A percentile compares a stretch with the other conserved stretches of the same genome.
phyloP scores from a whole-genome alignment of 495 filamentous ascomycete genomes.

The Penicillium samsonianum region DNA sequence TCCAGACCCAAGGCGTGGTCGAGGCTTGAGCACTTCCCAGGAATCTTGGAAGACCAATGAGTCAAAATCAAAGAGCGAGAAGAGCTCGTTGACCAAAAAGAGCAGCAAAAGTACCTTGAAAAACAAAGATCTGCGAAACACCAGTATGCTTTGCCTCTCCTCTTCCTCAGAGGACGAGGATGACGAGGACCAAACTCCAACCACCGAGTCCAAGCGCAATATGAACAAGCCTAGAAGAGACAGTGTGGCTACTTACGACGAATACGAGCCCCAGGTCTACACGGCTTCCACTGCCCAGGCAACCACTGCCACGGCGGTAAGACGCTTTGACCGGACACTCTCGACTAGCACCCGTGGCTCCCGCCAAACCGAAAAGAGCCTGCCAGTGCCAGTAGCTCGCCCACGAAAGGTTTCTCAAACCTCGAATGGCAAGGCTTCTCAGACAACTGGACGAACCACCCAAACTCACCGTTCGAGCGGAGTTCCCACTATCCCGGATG shows the following conservation, averaged over 20 bases:
- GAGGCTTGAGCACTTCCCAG: slow-evolving; percentile 17
- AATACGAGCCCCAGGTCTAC: slow-evolving; percentile 45
- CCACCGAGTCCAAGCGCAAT: slow-evolving; percentile 13
- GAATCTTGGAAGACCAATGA: slow-evolving; percentile 18
- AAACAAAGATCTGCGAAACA: slow-evolving; percentile 48
- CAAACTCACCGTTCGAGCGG: slow-evolving; percentile 39
- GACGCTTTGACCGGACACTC: slow-evolving; percentile 32
- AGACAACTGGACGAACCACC: slow-evolving; percentile 22
- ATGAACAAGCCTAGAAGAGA: slow-evolving; percentile 32
- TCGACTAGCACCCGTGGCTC: slow-evolving; percentile 38
- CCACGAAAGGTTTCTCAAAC: slow-evolving; percentile 23
- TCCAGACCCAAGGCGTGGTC: slow-evolving; percentile 9
- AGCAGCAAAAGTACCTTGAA: slow-evolving; percentile 48
- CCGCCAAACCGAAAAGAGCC: slow-evolving; percentile 18
- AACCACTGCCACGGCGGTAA: slow-evolving; percentile 29
- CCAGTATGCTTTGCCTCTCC: slow-evolving; percentile 53
- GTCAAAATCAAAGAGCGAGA: slow-evolving; percentile 22
- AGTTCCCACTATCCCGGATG: slow-evolving; percentile 37
- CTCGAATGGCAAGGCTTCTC: slow-evolving; percentile 32
- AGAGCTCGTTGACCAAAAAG: slow-evolving; percentile 39
- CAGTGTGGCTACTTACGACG: slow-evolving; percentile 42
- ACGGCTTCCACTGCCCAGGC: slow-evolving; percentile 43
- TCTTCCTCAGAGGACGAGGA: slow-evolving; percentile 60
- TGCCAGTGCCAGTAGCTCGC: slow-evolving; percentile 16
- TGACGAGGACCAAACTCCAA: slow-evolving; percentile 35